Evolutionary conservation across 2,329 filamentous ascomycete genomes (phyloP), one percentile per base, ranked within the genome.

Genomic region (Exophiala spinifera): DNA sequence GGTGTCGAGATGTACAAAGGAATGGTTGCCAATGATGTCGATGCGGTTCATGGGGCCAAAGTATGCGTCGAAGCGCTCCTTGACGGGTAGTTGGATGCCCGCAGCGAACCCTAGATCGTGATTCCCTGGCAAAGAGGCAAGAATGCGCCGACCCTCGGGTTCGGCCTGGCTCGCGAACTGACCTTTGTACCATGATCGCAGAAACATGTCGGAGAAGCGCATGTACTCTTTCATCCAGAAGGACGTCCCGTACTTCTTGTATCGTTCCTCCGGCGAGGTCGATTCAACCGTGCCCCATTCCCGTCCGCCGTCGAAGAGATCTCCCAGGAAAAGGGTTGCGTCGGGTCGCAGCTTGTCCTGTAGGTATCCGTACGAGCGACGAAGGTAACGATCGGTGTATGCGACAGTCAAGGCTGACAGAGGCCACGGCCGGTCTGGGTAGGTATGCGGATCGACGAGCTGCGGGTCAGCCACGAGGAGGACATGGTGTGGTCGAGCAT

Each of bases 41-140:
- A 99, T 85, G 7, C 89, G 80, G 70, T 96, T 97, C n/a, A 86
- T 83, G 51, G 94, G 86, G 3, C 94, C 94, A 72, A 99, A 97
- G 67, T 86, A 96, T 3, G 86, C 83, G 65, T 87, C 83, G 69
- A 97, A 99, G 14, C 94, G 80, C 64, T 94, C 79, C 48, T 91
- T 82, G 31, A 96, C 89, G 0, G 87, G 79, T 7, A 86, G 68
- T 67, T 96, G 89, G 45, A 99, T 85, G 42, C 91, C 88, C 19
- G 84, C 84, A 2, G 89, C 92, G 66, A 97, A 96, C 0, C 94
- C 94, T 37, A 97, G 71, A 68, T 99, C 94, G 68, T 99, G 94
- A 66, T 99, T 99, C 1, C 94, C 94, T 0, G 94, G 94, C 53
- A 99, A 68, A 66, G 87, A 92, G 15, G 88, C 84, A 49, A 97